These are phyloP conservation scores for Suhomyces chickasaworum DNA, from an alignment of 1,139 yeast genomes.

Conservation along the genomic window DNA sequence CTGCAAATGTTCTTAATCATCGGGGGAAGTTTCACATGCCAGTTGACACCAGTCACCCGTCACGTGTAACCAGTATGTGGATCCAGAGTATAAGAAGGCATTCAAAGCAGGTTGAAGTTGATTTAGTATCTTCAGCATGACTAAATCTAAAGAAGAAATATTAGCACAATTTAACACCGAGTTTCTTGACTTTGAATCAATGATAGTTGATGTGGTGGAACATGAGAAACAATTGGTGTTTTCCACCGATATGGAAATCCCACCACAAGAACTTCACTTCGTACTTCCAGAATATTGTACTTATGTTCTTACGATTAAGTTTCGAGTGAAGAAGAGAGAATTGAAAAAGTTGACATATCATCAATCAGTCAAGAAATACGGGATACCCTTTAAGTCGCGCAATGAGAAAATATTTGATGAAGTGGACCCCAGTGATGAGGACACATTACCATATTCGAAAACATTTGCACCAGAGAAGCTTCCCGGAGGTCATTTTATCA, in stretches of 20 bases:
- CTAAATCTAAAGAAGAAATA: constrained; percentile 19
- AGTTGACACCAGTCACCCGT: background rate
- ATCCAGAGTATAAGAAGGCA: background rate
- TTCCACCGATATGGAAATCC: constrained; percentile 29
- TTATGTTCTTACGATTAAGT: constrained; percentile 33
- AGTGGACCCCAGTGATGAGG: constrained; percentile 23
- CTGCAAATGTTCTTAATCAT: background rate
- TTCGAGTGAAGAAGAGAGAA: constrained; percentile 28
- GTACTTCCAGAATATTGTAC: constrained; percentile 36
- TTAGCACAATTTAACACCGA: constrained; percentile 28
- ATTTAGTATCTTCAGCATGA: background rate
- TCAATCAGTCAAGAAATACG: constrained; percentile 37
- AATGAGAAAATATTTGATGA: constrained; percentile 24
- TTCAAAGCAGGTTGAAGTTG: background rate
- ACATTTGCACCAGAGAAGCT: constrained; percentile 35
- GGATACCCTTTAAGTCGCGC: constrained; percentile 32
- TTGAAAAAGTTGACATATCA: constrained; percentile 31
- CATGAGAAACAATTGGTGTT: constrained; percentile 24
- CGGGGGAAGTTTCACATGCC: background rate
- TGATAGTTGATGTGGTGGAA: constrained; percentile 34
- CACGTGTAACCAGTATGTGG: background rate
- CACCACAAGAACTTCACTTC: constrained; percentile 33
- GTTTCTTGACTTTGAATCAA: constrained; percentile 26
- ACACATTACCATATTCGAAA: constrained; percentile 20
- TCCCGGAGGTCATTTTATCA: constrained; percentile 38